Percentiles rank a stretch among this genome's conserved stretches.
Evolutionary conservation across 495 filamentous ascomycete species (phyloP).

Genomic region (Evernia prunastri): DNA sequence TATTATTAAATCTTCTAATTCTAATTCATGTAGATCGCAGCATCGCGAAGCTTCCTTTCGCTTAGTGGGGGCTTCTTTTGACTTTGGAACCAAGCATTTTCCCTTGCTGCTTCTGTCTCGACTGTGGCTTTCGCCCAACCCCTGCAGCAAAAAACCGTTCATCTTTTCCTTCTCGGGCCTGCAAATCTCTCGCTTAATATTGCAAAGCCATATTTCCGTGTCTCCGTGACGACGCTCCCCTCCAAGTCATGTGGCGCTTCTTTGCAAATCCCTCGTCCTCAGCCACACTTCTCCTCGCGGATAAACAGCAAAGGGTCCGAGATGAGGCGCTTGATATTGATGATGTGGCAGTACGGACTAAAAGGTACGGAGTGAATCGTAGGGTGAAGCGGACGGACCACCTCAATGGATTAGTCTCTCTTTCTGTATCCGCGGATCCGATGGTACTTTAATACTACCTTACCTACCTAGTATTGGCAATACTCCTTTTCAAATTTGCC

Average conservation of each 20-base stretch:
- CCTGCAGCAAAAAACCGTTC: not conserved
- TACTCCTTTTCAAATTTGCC: not conserved
- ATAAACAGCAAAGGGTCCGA: not conserved
- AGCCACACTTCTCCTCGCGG: not conserved
- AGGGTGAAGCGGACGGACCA: not conserved
- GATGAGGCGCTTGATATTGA: not conserved
- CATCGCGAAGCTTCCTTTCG: not conserved
- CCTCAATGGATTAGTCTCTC: not conserved
- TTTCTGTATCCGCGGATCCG: not conserved
- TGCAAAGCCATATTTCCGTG: not conserved
- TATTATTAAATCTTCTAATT: no score
- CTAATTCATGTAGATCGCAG: slow-evolving; percentile 4
- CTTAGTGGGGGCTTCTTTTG: not conserved
- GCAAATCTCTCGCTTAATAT: not conserved
- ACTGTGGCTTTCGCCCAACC: not conserved
- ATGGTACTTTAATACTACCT: no score
- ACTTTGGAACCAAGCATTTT: not conserved
- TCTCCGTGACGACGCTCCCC: not conserved
- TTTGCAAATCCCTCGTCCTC: not conserved
- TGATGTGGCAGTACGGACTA: not conserved
- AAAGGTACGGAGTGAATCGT: no score
- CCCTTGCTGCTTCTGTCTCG: not conserved
- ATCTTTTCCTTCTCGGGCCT: not conserved
- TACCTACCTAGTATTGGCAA: not conserved
- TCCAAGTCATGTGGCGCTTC: not conserved